phyloP scores from a whole-genome alignment of 1,284 basidiomycete species.

The Porodaedalea pini region DNA sequence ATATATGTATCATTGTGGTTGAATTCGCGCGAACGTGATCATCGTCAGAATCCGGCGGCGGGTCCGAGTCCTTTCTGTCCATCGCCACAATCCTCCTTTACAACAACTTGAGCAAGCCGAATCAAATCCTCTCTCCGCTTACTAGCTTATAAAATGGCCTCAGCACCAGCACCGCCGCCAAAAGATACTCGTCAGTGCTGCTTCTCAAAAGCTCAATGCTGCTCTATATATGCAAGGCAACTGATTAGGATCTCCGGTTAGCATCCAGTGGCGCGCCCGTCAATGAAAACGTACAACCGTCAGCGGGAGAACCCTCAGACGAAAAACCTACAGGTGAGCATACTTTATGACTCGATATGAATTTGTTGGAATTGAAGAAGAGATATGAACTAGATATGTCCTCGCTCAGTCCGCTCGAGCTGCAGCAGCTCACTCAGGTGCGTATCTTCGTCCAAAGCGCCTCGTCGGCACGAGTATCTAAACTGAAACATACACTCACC shows the following conservation, averaged over 20 bases:
- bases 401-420: constrained; percentile 34
- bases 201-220: background rate
- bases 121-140: too few species aligned
- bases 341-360: background rate
- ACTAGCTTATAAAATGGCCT: background rate
- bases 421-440: constrained; percentile 52
- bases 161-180: constrained; percentile 10
- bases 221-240: background rate
- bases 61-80: background rate
- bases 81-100: too few species aligned
- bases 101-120: too few species aligned
- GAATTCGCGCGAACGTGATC: background rate
- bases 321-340: constrained; percentile 1
- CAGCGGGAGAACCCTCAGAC: background rate
- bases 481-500: background rate
- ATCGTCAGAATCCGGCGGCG: background rate
- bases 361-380: background rate
- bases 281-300: background rate
- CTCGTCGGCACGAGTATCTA: background rate
- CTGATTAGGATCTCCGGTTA: background rate
- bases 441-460: constrained; percentile 20
- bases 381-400: constrained; percentile 28
- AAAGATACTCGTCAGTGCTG: constrained; percentile 16
- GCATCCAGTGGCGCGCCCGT: background rate
- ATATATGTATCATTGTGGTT: too few species aligned